Evolutionary conservation across 768 basidiomycete species (phyloP).

Genomic region (Leccinum broughii): DNA sequence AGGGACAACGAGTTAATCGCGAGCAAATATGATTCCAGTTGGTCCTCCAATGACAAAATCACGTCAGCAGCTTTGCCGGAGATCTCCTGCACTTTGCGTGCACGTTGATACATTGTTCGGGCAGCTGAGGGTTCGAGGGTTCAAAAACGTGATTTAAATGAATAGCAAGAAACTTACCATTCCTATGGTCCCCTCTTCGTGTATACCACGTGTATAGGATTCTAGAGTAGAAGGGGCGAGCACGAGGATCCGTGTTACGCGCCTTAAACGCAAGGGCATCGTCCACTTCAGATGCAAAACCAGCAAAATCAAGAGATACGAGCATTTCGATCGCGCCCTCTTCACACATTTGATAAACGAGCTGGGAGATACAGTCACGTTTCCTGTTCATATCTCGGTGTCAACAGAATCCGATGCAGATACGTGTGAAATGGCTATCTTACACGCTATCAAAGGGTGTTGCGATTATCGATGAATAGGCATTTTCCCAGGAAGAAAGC

Average conservation of each 20-base stretch:
- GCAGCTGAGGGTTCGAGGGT: constrained; percentile 59
- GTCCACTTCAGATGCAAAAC: constrained; percentile 85
- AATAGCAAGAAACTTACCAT: constrained; percentile 56
- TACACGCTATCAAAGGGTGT: constrained; percentile 79
- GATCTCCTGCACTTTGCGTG: constrained; percentile 65
- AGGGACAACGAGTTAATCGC: constrained; percentile 88
- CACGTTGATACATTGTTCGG: constrained; percentile 90
- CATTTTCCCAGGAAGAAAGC: constrained; percentile 78
- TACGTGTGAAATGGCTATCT: constrained; percentile 36
- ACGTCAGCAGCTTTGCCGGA: constrained; percentile 37
- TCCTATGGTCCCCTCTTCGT: constrained; percentile 84
- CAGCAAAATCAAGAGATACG: constrained; percentile 81
- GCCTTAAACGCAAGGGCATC: constrained; percentile 88
- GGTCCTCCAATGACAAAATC: constrained; percentile 58
- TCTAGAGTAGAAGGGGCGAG: constrained; percentile 81
- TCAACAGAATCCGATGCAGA: constrained; percentile 10
- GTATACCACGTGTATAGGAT: constrained; percentile 96
- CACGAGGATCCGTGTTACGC: constrained; percentile 86
- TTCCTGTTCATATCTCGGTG: constrained; percentile 49
- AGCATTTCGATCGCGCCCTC: constrained; percentile 77
- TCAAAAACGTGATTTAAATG: constrained; percentile 18
- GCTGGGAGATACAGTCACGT: constrained; percentile 75
- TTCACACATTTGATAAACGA: constrained; percentile 93
- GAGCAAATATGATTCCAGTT: constrained; percentile 77
- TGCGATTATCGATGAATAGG: constrained; percentile 76